These are phyloP conservation scores for Chlamydomonas reinhardtii DNA, from an alignment of 163 green algal genomes.

Conservation along the genomic window DNA sequence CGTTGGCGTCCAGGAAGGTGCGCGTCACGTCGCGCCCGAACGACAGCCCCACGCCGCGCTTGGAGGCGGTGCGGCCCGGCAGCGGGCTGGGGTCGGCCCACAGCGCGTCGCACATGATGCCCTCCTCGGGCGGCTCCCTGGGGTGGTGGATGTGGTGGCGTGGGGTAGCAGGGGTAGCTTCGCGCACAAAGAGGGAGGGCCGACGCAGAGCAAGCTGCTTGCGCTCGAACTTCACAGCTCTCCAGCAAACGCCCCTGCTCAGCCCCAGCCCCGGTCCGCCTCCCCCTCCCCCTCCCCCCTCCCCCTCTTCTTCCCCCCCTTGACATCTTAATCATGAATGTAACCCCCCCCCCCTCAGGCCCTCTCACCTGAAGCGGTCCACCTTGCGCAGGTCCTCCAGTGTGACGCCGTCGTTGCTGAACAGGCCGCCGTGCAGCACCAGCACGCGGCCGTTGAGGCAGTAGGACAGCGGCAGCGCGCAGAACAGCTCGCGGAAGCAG, in stretches of 20 bases:
- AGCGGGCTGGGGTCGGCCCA: constrained; percentile 93
- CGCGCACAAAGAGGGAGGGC: too few relatives aligned
- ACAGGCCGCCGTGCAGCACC: constrained; percentile 95
- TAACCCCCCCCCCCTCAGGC: too few relatives aligned
- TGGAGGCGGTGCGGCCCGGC: constrained; percentile 84
- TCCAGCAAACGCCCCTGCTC: too few relatives aligned
- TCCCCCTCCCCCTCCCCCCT: too few relatives aligned
- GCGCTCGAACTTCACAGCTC: too few relatives aligned
- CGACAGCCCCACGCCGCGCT: constrained; percentile 90
- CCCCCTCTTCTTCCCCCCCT: too few relatives aligned
- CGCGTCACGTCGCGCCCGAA: constrained; percentile 75
- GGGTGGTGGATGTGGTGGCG: neutral
- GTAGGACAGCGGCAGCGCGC: constrained; percentile 92
- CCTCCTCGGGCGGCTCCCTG: constrained; percentile 95
- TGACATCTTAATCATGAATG: too few relatives aligned
- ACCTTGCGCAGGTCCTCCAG: constrained; percentile 91
- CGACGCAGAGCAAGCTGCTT: too few relatives aligned
- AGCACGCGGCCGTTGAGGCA: constrained; percentile 85
- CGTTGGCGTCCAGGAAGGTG: constrained; percentile 92
- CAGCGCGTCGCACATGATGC: constrained; percentile 97
- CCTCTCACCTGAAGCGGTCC: constrained; percentile 80
- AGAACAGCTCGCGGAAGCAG: constrained; percentile 96
- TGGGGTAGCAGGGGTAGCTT: neutral
- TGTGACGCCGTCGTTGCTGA: constrained; percentile 88
- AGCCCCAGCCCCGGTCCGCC: too few relatives aligned